A percentile compares a stretch with the other conserved stretches of the same genome.
phyloP scores from a whole-genome alignment of 305 asterid genomes.

The Ajuga reptans region DNA sequence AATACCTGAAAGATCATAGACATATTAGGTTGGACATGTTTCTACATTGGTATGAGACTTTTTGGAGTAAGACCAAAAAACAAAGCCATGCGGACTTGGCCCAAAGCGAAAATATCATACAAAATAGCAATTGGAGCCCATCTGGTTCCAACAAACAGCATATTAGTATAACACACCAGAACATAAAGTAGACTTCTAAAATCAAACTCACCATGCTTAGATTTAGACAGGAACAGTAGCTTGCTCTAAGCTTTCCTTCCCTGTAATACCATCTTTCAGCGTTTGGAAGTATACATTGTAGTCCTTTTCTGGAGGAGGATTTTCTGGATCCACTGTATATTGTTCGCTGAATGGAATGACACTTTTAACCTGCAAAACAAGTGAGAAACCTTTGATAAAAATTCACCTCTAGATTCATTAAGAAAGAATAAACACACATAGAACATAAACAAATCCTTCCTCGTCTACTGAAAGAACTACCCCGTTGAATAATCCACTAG shows the following conservation, averaged over 20 bases:
- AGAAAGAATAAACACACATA: not conserved
- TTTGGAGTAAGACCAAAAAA: too few species aligned
- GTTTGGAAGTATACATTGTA: constrained; percentile 57
- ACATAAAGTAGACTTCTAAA: not conserved
- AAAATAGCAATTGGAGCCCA: too few species aligned
- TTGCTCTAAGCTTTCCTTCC: constrained; percentile 77
- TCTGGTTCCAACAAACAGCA: too few species aligned
- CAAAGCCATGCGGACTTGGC: too few species aligned
- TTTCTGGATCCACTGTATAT: constrained; percentile 82
- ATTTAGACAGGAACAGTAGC: constrained; percentile 48
- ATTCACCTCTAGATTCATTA: not conserved
- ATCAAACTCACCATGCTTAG: constrained; percentile 23
- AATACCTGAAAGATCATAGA: too few species aligned
- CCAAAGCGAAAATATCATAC: too few species aligned
- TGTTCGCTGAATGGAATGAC: constrained; percentile 86
- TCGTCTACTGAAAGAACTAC: not conserved
- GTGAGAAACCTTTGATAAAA: not conserved
- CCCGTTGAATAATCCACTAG: not conserved
- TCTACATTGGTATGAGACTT: too few species aligned
- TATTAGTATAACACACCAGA: too few species aligned
- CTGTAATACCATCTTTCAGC: constrained; percentile 75
- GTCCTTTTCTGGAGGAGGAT: constrained; percentile 85
- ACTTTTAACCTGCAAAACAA: constrained; percentile 66
- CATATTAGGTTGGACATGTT: too few species aligned
- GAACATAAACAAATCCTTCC: not conserved